phyloP scores from a whole-genome alignment of 768 basidiomycete species.

The Amanita phalloides region DNA sequence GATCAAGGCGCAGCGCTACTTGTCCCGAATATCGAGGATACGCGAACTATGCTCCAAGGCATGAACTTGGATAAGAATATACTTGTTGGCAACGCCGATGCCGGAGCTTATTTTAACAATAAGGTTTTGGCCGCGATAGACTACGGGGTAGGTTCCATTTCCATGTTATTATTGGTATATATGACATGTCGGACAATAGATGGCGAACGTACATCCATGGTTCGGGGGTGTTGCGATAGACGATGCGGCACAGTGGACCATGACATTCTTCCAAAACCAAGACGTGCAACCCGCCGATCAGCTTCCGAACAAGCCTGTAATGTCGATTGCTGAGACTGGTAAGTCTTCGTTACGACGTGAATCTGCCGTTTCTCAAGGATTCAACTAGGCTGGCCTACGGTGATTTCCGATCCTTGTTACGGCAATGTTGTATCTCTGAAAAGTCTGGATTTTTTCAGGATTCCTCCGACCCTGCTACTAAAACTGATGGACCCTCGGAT shows the following conservation, averaged over 20 bases:
- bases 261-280: conserved; percentile 60
- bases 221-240: conserved; percentile 72
- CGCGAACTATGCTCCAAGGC: conserved; percentile 38
- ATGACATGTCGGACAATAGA: conserved; percentile 23
- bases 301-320: conserved; percentile 61
- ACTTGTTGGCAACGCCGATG: conserved; percentile 73
- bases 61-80: conserved; percentile 50
- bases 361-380: conserved; percentile 3
- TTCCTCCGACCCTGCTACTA: conserved; percentile 47
- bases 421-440: neutral
- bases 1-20: conserved; percentile 53
- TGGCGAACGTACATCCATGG: conserved; percentile 92
- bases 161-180: neutral
- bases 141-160: conserved; percentile 43
- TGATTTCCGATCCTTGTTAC: conserved; percentile 16
- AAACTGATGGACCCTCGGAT: conserved; percentile 54
- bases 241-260: conserved; percentile 73
- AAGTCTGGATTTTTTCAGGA: conserved; percentile 21
- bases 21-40: conserved; percentile 57
- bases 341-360: conserved; percentile 10
- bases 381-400: conserved; percentile 47
- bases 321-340: conserved; percentile 94
- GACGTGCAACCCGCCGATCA: conserved; percentile 46
- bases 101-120: conserved; percentile 77
- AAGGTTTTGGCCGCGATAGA: conserved; percentile 52